phyloP scores from a whole-genome alignment of 768 basidiomycete species.

The Xerocomellus intermedius region DNA sequence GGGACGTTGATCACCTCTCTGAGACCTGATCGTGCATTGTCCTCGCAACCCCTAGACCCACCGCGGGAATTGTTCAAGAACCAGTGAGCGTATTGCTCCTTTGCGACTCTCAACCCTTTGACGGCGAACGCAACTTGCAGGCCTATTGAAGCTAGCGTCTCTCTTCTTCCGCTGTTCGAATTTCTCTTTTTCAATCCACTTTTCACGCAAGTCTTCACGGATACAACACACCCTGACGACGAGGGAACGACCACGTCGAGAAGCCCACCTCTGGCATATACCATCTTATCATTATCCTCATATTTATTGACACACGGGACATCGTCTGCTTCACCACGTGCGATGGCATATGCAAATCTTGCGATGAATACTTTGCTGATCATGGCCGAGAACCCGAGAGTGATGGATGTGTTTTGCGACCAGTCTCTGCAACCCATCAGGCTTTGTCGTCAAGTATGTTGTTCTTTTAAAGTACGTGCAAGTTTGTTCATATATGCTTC shows the following conservation, averaged over 20 bases:
- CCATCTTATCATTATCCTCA: conserved; percentile 56
- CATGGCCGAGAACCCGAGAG: conserved; percentile 47
- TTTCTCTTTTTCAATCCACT: conserved; percentile 49
- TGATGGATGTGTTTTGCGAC: conserved; percentile 47
- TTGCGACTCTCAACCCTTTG: neutral
- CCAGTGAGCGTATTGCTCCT: conserved; percentile 39
- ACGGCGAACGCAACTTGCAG: conserved; percentile 34
- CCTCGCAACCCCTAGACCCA: conserved; percentile 44
- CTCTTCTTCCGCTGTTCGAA: conserved; percentile 61
- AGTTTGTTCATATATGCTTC: neutral
- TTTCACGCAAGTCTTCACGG: conserved; percentile 49
- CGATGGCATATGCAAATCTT: conserved; percentile 61
- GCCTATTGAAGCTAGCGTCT: conserved; percentile 59
- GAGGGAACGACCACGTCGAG: conserved; percentile 21
- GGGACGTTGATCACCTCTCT: conserved; percentile 52
- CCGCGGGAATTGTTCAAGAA: conserved; percentile 55
- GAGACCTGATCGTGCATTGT: conserved; percentile 53
- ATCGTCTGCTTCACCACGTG: conserved; percentile 54
- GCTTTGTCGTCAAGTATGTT: conserved; percentile 61
- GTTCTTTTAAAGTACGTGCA: neutral
- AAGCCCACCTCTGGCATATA: conserved; percentile 42
- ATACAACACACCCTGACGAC: conserved; percentile 31
- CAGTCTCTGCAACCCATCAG: conserved; percentile 43
- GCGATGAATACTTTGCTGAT: conserved; percentile 52
- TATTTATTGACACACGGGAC: conserved; percentile 69